phyloP scores from a whole-genome alignment of 1,139 yeast species.

The Nakaseomyces bracarensis region DNA sequence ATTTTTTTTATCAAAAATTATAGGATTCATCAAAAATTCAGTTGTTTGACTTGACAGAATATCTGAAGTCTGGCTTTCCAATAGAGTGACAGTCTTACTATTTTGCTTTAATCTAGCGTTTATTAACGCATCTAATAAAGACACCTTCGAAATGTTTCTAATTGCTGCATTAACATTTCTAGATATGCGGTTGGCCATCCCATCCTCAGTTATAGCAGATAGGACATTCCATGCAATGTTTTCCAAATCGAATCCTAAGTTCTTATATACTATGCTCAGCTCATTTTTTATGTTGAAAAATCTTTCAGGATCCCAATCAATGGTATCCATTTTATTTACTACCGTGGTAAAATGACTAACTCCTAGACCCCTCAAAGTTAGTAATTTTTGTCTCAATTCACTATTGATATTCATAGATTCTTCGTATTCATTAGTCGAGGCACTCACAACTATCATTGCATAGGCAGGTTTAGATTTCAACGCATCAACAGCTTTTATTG shows the following conservation, averaged over 20 bases:
- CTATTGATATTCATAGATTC: constrained; percentile 53
- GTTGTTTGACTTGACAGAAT: background rate
- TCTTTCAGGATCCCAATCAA: constrained; percentile 50
- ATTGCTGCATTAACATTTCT: background rate
- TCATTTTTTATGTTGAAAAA: constrained; percentile 48
- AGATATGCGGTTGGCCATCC: constrained; percentile 8
- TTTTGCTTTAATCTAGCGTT: background rate
- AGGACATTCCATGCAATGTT: constrained; percentile 58
- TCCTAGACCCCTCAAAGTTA: constrained; percentile 41
- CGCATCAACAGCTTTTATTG: background rate
- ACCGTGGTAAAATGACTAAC: constrained; percentile 49
- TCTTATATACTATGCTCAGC: constrained; percentile 45
- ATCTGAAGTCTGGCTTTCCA: background rate
- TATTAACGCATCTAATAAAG: background rate
- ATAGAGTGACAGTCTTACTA: background rate
- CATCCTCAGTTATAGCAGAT: constrained; percentile 58
- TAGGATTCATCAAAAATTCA: background rate
- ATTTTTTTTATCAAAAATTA: background rate
- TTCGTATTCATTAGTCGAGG: background rate
- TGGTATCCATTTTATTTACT: constrained; percentile 66
- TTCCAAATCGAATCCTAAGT: constrained; percentile 42
- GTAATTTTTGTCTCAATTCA: constrained; percentile 75
- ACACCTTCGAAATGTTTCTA: background rate
- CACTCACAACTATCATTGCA: constrained; percentile 1
- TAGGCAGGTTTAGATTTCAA: background rate